Evolutionary conservation across 345 rosid species (phyloP), one percentile per base, ranked within the genome.

Genomic region (Aquilaria yunnanensis): DNA sequence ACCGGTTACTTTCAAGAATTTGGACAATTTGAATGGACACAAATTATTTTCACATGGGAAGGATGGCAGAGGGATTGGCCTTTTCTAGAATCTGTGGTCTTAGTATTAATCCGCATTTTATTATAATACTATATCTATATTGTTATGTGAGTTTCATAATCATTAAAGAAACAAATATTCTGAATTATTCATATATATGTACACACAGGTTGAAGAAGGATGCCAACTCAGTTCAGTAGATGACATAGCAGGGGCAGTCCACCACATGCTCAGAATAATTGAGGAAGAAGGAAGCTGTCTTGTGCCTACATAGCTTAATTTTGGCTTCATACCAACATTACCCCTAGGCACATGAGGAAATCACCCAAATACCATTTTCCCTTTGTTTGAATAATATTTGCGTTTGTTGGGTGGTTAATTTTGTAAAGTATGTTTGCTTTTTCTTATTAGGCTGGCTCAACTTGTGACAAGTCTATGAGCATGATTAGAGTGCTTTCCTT

Each of bases 191-290:
- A 37, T 37, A 37, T 3, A 37, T 37, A 9, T 37, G 43, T 37
- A 37, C 43, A 37, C 5, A 68, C 69, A 90, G 97, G 74, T 87
- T 74, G 97, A 90, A 79, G 98, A 92, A 79, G 90, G 83, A 77
- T 86, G 96, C 82, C 92, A 78, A 71, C 86, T 92, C 63, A 85
- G 68, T 51, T 80, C 92, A 50, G 95, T 74, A 70, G 95, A 88
- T 70, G 98, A 92, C 82, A 86, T 92, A 71, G 96, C 94, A 69
- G 82, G 76, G 67, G 87, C 96, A 64, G 94, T 88, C 51, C 86
- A 86, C 59, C 89, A 82, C 81, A 82, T 92, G 92, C 92, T 92
- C 14, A 77, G 77, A 77, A 75, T 85, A 63, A 85, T 83, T 72
- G 88, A 85, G 67, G 80, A 78, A 50, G 69, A 66, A 41, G 56